A percentile compares a stretch with the other conserved stretches of the same genome.
Evolutionary conservation across 768 basidiomycete genomes (phyloP).

Genomic region (Cystobasidium onofrii): DNA sequence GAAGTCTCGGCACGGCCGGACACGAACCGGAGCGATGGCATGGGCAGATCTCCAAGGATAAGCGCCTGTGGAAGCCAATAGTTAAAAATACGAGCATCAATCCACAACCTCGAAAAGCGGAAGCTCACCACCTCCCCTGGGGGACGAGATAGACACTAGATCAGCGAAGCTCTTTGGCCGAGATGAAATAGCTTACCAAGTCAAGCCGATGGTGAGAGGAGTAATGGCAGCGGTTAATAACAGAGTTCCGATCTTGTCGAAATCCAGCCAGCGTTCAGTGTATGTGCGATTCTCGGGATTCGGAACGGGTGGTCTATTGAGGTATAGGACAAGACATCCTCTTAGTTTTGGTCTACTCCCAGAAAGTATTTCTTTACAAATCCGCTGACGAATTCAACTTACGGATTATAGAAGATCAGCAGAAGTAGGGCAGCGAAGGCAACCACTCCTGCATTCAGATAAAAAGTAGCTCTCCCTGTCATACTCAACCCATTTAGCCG

Average conservation of each 20-base stretch:
- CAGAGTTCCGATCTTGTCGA: constrained; percentile 11
- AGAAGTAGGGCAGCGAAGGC: not conserved
- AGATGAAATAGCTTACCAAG: constrained; percentile 20
- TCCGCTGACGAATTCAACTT: not conserved
- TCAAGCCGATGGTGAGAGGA: constrained; percentile 1
- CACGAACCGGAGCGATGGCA: not conserved
- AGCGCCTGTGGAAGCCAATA: not conserved
- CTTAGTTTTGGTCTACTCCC: not conserved
- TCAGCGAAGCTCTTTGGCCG: not conserved
- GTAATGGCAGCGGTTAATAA: not conserved
- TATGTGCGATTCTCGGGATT: not conserved
- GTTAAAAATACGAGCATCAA: not conserved
- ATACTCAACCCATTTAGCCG: not conserved
- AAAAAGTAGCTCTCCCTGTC: not conserved
- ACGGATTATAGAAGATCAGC: not conserved
- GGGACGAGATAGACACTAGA: not conserved
- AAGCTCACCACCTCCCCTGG: not conserved
- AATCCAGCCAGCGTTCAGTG: not conserved
- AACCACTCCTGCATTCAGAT: not conserved
- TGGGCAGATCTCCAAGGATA: not conserved
- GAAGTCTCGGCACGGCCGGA: not conserved
- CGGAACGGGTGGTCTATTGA: not conserved
- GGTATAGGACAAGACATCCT: not conserved
- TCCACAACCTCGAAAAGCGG: not conserved
- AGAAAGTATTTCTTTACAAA: not conserved